Evolutionary conservation across 768 basidiomycete species (phyloP), one percentile per base, ranked within the genome.

Genomic region (Phanerochaete sordida): DNA sequence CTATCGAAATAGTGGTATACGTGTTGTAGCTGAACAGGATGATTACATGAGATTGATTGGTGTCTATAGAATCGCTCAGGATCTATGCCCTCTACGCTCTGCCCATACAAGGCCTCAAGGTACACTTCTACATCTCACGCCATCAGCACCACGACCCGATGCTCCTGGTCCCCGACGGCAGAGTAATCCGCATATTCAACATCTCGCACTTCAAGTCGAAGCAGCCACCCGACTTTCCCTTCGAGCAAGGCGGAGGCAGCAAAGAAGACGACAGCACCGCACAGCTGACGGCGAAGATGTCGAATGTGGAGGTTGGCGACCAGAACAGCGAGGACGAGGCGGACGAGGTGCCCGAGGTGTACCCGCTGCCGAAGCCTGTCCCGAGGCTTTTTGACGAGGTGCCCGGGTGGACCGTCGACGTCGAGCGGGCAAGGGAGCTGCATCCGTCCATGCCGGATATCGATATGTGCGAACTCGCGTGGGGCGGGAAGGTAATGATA

Each of bases 1-100:
- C 69, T 91, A 85, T 67, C 85, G 84, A 65, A 86, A 91, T 66
- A 90, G 88, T 70, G 79, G 90, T 90, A n/a, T n/a, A n/a, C n/a
- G n/a, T n/a, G n/a, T n/a, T n/a, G n/a, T n/a, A n/a, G n/a, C n/a
- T n/a, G n/a, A n/a, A n/a, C n/a, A n/a, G n/a, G n/a, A n/a, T n/a
- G n/a, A n/a, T n/a, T n/a, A n/a, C n/a, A n/a, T n/a, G n/a, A n/a
- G n/a, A n/a, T n/a, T n/a, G n/a, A n/a, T n/a, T n/a, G n/a, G n/a
- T n/a, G n/a, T 27, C 1, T 48, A 13, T 13, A 90, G 88, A 82
- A 48, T 89, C 88, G 0, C 89, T 88, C 74, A 87, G 84, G 59
- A 63, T 88, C 19, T 70, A 88, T 19, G 80, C 87, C 0, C 76
- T 76, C 4, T 75, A 76, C 57, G 72, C 76, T 19, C 79, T 85